phyloP scores from a whole-genome alignment of 257 asterid species.

The Solanum raphanifolium region DNA sequence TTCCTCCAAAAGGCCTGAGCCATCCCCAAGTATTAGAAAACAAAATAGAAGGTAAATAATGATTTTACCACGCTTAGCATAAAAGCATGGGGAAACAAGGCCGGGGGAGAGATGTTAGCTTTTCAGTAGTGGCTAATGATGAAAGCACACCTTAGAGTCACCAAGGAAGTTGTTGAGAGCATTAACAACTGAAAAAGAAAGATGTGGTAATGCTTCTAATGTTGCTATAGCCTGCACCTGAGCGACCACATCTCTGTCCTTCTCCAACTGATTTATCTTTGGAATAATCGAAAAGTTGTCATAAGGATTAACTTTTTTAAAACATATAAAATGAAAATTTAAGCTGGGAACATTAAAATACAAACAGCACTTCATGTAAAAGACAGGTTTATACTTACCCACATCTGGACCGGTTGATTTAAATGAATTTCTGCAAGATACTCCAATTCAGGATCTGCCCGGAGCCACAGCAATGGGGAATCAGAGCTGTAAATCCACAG shows the following conservation, averaged over 20 bases:
- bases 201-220: slow-evolving; percentile 72
- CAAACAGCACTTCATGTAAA: neutral
- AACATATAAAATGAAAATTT: neutral
- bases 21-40: slow-evolving; percentile 4
- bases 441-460: slow-evolving; percentile 99
- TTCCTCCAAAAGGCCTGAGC: slow-evolving; percentile 91
- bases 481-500: slow-evolving; percentile 60
- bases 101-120: neutral
- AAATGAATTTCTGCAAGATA: slow-evolving; percentile 87
- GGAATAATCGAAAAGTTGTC: slow-evolving; percentile 5
- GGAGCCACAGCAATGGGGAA: slow-evolving; percentile 92
- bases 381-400: slow-evolving; percentile 56
- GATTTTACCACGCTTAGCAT: neutral
- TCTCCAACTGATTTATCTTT: slow-evolving; percentile 94
- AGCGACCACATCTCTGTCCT: slow-evolving; percentile 94
- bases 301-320: neutral
- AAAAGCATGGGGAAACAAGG: neutral
- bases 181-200: slow-evolving; percentile 68
- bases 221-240: slow-evolving; percentile 90
- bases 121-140: neutral
- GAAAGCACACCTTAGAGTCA: slow-evolving; percentile 81
- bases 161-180: slow-evolving; percentile 73
- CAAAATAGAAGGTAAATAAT: slow-evolving; percentile 6
- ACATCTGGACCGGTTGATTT: slow-evolving; percentile 95
- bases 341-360: neutral